These are phyloP conservation scores for Pilatotrama ljubarskyi DNA, from an alignment of 768 basidiomycete species.

Conservation along the genomic window DNA sequence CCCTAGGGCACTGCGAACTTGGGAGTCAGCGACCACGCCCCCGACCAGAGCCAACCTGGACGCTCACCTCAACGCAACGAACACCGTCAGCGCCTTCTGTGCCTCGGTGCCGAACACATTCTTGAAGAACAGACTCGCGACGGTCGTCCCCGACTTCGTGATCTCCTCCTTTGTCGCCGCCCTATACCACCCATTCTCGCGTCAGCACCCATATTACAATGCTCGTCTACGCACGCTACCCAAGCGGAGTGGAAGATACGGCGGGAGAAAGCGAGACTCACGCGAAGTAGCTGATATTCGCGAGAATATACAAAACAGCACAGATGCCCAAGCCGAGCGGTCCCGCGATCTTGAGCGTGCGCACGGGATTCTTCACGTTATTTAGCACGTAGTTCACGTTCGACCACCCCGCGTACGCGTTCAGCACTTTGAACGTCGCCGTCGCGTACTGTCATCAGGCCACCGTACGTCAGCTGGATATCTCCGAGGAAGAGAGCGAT, in stretches of 20 bases:
- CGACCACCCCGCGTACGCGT: conserved; percentile 52
- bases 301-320: conserved; percentile 51
- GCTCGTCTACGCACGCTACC: background rate
- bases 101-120: conserved; percentile 58
- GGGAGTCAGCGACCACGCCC: background rate
- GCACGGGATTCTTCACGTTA: conserved; percentile 58
- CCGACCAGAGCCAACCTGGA: background rate
- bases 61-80: conserved; percentile 54
- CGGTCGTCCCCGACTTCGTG: conserved; percentile 48
- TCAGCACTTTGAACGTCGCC: conserved; percentile 59
- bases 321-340: conserved; percentile 59
- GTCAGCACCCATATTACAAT: background rate
- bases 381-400: conserved; percentile 61
- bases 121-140: conserved; percentile 60
- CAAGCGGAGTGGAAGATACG: too few species aligned
- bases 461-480: background rate
- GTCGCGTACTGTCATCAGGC: conserved; percentile 53
- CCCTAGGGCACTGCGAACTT: conserved; percentile 36
- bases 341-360: conserved; percentile 62
- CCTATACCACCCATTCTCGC: conserved; percentile 14
- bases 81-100: conserved; percentile 54
- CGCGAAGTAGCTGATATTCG: conserved; percentile 61
- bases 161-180: conserved; percentile 53
- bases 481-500: background rate
- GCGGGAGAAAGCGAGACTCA: conserved; percentile 28